A percentile compares a stretch with the other conserved stretches of the same genome.
These are phyloP conservation scores for Colletotrichum aenigma DNA, from an alignment of 2,329 filamentous ascomycete species.

Conservation along the genomic window DNA sequence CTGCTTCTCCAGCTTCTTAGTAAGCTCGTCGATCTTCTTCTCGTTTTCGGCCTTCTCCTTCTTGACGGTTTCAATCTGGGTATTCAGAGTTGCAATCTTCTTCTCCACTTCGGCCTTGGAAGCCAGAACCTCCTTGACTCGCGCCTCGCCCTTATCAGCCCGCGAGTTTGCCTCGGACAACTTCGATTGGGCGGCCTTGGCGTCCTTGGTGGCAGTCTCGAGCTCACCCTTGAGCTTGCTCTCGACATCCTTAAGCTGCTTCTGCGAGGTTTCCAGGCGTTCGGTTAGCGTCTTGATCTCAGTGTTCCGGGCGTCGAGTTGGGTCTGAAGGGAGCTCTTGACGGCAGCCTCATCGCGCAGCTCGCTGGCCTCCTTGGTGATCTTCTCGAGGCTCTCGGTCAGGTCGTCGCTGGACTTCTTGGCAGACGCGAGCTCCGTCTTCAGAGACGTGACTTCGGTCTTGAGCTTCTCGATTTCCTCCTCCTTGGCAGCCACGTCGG, in stretches of 20 bases:
- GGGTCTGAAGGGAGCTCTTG: slow-evolving; percentile 51
- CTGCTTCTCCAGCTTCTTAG: slow-evolving; percentile 33
- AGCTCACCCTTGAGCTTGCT: slow-evolving; percentile 30
- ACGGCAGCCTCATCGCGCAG: slow-evolving; percentile 42
- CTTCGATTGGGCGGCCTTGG: slow-evolving; percentile 28
- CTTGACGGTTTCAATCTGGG: slow-evolving; percentile 46
- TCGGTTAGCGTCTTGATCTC: slow-evolving; percentile 57
- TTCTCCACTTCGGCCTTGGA: slow-evolving; percentile 47
- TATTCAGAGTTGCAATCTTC: slow-evolving; percentile 41
- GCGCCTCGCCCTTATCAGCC: slow-evolving; percentile 32
- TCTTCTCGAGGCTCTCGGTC: slow-evolving; percentile 69
- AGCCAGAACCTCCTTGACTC: slow-evolving; percentile 35
- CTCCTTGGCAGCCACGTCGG: slow-evolving; percentile 72
- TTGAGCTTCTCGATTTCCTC: slow-evolving; percentile 75
- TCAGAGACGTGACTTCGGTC: slow-evolving; percentile 69
- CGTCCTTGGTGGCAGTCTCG: slow-evolving; percentile 29
- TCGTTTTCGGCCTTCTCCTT: slow-evolving; percentile 43
- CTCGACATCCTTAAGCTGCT: slow-evolving; percentile 50
- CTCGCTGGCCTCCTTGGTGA: slow-evolving; percentile 65
- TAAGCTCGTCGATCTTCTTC: slow-evolving; percentile 44
- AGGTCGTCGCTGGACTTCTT: slow-evolving; percentile 74
- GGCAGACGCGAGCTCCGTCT: slow-evolving; percentile 71
- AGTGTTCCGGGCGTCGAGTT: slow-evolving; percentile 51
- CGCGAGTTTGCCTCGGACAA: slow-evolving; percentile 26
- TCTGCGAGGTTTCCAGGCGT: slow-evolving; percentile 46